Conservation (phyloP, 352 stramenopile genomes). For the Chrysophaeum taylorii region DNA sequence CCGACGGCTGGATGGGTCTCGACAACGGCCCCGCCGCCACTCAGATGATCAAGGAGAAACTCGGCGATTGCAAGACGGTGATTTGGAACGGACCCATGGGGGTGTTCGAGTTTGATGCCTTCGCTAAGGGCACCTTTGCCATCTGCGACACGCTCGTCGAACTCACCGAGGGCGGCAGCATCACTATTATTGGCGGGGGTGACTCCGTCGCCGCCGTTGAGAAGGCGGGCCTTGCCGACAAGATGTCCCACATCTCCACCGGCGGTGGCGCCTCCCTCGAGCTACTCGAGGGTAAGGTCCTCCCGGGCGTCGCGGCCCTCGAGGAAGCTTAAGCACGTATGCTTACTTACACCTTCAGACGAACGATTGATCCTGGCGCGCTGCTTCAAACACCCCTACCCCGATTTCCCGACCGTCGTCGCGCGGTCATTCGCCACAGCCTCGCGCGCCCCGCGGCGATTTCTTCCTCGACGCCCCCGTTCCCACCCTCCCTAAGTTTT, state of each 20-base stretch:
- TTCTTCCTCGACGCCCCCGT: no score
- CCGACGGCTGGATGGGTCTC: conserved; percentile 88
- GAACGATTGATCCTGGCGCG: no score
- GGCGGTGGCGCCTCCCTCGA: conserved; percentile 95
- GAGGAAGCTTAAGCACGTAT: conserved; percentile 46
- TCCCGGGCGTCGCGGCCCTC: conserved; percentile 92
- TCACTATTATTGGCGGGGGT: conserved; percentile 95
- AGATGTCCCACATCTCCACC: conserved; percentile 83
- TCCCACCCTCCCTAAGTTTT: no score
- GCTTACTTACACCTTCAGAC: no score
- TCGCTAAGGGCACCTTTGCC: conserved; percentile 82
- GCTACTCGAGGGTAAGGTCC: conserved; percentile 93
- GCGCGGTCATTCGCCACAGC: no score
- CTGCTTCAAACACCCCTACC: no score
- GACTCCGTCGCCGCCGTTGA: conserved; percentile 82
- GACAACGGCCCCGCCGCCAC: conserved; percentile 63
- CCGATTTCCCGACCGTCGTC: no score
- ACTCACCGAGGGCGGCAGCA: conserved; percentile 77
- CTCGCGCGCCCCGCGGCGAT: no score
- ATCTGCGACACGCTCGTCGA: conserved; percentile 91
- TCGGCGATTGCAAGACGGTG: conserved; percentile 83
- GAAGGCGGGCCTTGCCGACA: conserved; percentile 56
- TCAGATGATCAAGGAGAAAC: conserved; percentile 56
- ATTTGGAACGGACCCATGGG: conserved; percentile 99
- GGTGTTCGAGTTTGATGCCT: conserved; percentile 98